A percentile compares a stretch with the other conserved stretches of the same genome.
Conservation (phyloP, 805 yeast genomes). For the Phaffomyces antillensis region DNA sequence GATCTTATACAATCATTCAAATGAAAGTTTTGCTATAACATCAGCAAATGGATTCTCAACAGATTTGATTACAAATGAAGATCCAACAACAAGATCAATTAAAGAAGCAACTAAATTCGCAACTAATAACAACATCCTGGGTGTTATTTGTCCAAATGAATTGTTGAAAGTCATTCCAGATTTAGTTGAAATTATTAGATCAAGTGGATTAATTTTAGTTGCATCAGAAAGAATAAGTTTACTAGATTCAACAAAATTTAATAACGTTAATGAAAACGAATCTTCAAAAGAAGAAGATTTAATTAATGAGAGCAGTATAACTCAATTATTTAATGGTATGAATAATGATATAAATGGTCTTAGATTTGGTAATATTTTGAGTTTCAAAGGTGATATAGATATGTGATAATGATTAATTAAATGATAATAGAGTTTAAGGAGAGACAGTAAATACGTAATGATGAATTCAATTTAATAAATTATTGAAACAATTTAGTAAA, state of each 20-base stretch:
- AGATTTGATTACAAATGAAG: conserved; percentile 25
- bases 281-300: too few relatives aligned
- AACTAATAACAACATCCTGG: conserved; percentile 73
- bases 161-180: conserved; percentile 69
- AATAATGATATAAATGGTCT: conserved; percentile 50
- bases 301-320: neutral
- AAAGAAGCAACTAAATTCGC: conserved; percentile 82
- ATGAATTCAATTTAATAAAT: neutral
- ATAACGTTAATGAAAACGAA: neutral
- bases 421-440: neutral
- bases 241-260: too few relatives aligned
- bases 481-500: too few relatives aligned
- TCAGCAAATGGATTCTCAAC: conserved; percentile 35
- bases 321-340: neutral
- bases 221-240: conserved; percentile 38
- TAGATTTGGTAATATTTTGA: conserved; percentile 53
- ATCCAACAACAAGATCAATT: conserved; percentile 54
- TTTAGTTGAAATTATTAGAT: conserved; percentile 64
- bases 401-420: conserved; percentile 23
- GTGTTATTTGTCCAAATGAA: conserved; percentile 70
- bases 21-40: conserved; percentile 28
- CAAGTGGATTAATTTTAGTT: conserved; percentile 78
- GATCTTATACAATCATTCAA: conserved; percentile 29
- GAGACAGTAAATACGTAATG: too few relatives aligned
- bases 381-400: conserved; percentile 56